Conservation (phyloP, 2,329 filamentous ascomycete species). For the Fusarium nelsonii region DNA sequence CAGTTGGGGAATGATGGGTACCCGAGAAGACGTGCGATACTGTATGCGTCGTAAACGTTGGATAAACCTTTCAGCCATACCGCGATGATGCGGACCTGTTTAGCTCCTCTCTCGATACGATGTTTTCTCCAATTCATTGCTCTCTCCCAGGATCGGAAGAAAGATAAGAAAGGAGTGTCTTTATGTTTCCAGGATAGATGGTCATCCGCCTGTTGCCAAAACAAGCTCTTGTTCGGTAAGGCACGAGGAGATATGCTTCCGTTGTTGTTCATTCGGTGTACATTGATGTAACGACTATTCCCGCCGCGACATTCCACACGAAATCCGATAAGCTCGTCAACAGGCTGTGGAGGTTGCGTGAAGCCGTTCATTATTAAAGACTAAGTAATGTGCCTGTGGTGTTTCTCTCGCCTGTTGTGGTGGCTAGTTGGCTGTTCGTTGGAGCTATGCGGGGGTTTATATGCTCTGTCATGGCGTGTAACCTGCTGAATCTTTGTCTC, state of each 20-base stretch:
- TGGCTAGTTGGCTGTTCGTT: background rate
- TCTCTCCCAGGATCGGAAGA: background rate
- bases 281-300: rapidly evolving
- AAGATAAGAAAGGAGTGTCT: background rate
- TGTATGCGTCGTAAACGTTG: background rate
- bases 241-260: background rate
- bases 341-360: rapidly evolving
- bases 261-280: background rate
- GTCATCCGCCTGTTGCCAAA: background rate
- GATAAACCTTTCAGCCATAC: constrained; percentile 1
- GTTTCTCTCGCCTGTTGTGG: background rate
- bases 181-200: background rate
- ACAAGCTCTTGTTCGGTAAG: background rate
- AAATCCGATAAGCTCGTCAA: background rate
- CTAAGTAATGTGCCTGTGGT: background rate
- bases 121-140: background rate
- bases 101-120: background rate
- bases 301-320: background rate
- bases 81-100: background rate
- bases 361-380: background rate
- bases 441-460: background rate
- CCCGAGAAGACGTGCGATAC: background rate
- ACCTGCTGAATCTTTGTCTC: too few species aligned
- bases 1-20: rapidly evolving
- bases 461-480: background rate